These are phyloP conservation scores for Ophidiomyces ophidiicola DNA, from an alignment of 2,329 filamentous ascomycete species.

Conservation along the genomic window DNA sequence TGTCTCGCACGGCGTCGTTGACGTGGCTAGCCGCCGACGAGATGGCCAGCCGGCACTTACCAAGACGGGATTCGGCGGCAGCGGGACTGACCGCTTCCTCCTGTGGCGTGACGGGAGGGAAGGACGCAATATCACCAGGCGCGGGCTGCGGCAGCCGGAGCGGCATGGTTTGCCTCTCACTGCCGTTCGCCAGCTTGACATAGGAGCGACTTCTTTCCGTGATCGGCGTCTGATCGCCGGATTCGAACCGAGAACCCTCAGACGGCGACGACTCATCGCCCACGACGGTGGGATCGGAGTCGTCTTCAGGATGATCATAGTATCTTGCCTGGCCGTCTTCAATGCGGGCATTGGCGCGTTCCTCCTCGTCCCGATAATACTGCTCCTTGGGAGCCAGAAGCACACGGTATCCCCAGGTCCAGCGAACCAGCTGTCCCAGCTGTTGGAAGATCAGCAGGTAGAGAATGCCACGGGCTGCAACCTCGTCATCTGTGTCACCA, in stretches of 20 bases:
- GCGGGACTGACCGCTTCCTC: conserved; percentile 15
- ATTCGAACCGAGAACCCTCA: conserved; percentile 22
- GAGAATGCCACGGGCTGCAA: conserved; percentile 82
- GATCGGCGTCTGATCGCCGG: conserved; percentile 32
- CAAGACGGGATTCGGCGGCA: conserved; percentile 7
- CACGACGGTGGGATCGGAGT: conserved; percentile 20
- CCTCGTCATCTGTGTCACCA: conserved; percentile 88
- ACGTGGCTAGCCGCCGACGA: conserved; percentile 11
- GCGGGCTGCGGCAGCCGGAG: conserved; percentile 29
- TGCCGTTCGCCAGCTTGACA: conserved; percentile 19
- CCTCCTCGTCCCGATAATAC: conserved; percentile 34
- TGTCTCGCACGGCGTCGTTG: conserved; percentile 14
- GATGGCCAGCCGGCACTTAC: not conserved
- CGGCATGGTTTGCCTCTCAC: not conserved
- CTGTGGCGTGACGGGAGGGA: conserved; percentile 5
- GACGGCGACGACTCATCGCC: conserved; percentile 16
- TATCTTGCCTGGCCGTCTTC: conserved; percentile 32
- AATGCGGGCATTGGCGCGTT: conserved; percentile 24
- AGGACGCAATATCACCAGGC: conserved; percentile 49
- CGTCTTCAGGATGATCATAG: conserved; percentile 26
- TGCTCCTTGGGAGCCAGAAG: conserved; percentile 70
- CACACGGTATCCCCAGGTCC: conserved; percentile 97
- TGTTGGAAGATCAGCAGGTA: conserved; percentile 97
- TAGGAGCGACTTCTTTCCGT: conserved; percentile 25
- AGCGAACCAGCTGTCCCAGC: conserved; percentile 83